Percentiles rank a stretch among this genome's conserved stretches.
Conservation (phyloP, 176 grass and related monocot species). For the Aechmea fasciata region DNA sequence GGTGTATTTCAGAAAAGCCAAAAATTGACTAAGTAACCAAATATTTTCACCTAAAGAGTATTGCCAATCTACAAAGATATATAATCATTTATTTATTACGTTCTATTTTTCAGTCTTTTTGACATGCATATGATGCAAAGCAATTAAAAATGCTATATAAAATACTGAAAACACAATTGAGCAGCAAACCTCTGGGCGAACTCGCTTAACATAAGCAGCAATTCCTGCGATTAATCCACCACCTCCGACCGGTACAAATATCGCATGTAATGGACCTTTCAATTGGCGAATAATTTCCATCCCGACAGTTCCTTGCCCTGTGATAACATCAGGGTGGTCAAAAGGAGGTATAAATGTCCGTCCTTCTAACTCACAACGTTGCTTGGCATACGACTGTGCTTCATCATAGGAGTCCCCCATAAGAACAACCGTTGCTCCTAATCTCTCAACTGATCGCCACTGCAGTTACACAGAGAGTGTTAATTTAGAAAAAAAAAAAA, state of each 20-base stretch:
- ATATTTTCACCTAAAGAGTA: too few relatives aligned
- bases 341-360: constrained; percentile 97
- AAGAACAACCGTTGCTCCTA: constrained; percentile 85
- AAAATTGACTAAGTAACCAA: too few relatives aligned
- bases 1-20: too few relatives aligned
- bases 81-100: too few relatives aligned
- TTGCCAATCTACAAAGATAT: too few relatives aligned
- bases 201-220: constrained; percentile 93
- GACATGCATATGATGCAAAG: neutral
- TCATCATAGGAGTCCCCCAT: constrained; percentile 91
- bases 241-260: constrained; percentile 99
- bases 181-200: constrained; percentile 80
- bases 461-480: constrained; percentile 24
- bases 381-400: constrained; percentile 84
- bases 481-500: neutral
- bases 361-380: constrained; percentile 61
- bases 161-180: neutral
- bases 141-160: neutral
- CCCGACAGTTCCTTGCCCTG: constrained; percentile 86
- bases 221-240: constrained; percentile 97
- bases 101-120: neutral
- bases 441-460: constrained; percentile 84
- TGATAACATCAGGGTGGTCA: constrained; percentile 86
- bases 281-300: constrained; percentile 95
- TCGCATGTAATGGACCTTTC: constrained; percentile 75